Evolutionary conservation across 768 basidiomycete species (phyloP).

Genomic region (Dacryopinax primogenitus): DNA sequence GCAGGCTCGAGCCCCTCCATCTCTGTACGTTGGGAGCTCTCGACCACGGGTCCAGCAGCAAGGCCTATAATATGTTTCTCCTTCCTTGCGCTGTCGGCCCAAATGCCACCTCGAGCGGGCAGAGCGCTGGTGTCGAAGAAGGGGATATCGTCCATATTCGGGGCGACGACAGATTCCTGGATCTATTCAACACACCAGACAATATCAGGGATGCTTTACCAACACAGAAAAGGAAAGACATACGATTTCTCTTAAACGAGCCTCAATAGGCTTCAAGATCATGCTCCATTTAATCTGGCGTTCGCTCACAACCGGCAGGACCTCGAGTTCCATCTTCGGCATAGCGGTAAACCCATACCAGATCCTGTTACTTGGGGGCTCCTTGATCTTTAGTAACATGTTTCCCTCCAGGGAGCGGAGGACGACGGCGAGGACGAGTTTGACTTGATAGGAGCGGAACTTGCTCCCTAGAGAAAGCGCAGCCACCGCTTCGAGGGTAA

Average conservation of each 20-base stretch:
- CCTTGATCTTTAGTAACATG: conserved; percentile 72
- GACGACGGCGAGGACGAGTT: conserved; percentile 77
- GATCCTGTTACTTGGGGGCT: conserved; percentile 87
- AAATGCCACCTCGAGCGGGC: conserved; percentile 74
- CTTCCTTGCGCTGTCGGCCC: conserved; percentile 50
- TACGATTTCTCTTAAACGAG: conserved; percentile 76
- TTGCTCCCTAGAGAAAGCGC: conserved; percentile 70
- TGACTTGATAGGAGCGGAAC: conserved; percentile 82
- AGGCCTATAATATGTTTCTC: conserved; percentile 13
- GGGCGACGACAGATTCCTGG: conserved; percentile 83
- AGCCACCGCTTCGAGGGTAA: conserved; percentile 81
- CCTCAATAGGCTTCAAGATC: conserved; percentile 81
- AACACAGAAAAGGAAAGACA: conserved; percentile 22
- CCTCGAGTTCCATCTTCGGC: conserved; percentile 76
- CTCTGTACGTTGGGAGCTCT: conserved; percentile 6
- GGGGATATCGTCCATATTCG: conserved; percentile 96
- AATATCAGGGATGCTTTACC: conserved; percentile 2
- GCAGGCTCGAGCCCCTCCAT: conserved; percentile 4
- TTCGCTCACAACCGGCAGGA: conserved; percentile 89
- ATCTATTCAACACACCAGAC: conserved; percentile 41
- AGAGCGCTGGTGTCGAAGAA: conserved; percentile 72
- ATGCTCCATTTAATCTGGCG: conserved; percentile 89
- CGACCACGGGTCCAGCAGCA: conserved; percentile 8
- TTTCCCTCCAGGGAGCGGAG: conserved; percentile 86
- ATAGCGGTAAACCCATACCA: conserved; percentile 92